Evolutionary conservation across 305 asterid genomes (phyloP).

Genomic region (Fraxinus xanthoxyloides): DNA sequence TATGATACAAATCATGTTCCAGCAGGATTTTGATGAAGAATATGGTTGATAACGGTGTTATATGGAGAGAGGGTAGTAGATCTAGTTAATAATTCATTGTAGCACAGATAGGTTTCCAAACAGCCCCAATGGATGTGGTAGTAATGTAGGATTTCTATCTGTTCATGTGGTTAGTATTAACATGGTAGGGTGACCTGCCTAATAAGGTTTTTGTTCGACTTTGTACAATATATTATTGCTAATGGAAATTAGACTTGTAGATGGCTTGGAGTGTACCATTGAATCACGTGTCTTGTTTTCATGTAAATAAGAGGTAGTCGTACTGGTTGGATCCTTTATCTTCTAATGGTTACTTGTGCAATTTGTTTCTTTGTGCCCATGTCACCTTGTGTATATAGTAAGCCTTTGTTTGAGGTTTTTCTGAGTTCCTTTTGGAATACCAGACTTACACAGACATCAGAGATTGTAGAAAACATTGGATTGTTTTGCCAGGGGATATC

Average conservation of each 20-base stretch:
- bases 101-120: neutral
- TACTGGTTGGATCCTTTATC: neutral
- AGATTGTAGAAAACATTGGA: neutral
- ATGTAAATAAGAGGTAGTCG: neutral
- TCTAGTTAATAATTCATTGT: neutral
- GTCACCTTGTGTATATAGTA: neutral
- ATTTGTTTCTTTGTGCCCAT: neutral
- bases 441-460: neutral
- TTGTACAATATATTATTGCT: neutral
- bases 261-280: neutral
- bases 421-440: neutral
- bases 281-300: neutral
- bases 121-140: neutral
- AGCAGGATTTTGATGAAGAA: neutral
- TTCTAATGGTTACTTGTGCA: neutral
- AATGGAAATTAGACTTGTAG: neutral
- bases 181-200: conserved; percentile 2
- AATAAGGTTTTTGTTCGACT: neutral
- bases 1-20: neutral
- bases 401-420: neutral
- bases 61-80: neutral
- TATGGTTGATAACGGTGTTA: neutral
- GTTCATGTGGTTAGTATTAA: neutral
- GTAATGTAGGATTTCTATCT: neutral
- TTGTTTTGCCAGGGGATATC: neutral